phyloP scores from a whole-genome alignment of 208 protist species.

The Leishmania mexicana region DNA sequence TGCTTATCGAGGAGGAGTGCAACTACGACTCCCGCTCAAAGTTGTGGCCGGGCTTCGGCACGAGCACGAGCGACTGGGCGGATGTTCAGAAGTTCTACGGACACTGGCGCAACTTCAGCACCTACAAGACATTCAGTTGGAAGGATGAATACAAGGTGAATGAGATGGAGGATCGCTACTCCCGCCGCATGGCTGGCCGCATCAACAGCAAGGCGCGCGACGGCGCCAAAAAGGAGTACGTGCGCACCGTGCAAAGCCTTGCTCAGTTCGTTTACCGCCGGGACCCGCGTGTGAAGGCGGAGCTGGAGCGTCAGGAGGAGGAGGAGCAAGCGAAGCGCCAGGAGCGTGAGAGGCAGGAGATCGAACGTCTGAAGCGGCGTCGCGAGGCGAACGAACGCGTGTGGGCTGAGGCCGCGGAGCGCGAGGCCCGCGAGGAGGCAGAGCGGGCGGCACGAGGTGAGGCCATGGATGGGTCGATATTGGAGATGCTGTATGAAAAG shows the following conservation, averaged over 20 bases:
- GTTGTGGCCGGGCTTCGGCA: slow-evolving; percentile 74
- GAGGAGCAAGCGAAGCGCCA: slow-evolving; percentile 60
- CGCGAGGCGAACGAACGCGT: slow-evolving; percentile 78
- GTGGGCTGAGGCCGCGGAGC: slow-evolving; percentile 84
- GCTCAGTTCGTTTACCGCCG: slow-evolving; percentile 84
- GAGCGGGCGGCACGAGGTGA: slow-evolving; percentile 75
- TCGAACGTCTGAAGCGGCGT: slow-evolving; percentile 57
- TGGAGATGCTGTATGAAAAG: slow-evolving; percentile 90
- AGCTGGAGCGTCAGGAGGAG: slow-evolving; percentile 58
- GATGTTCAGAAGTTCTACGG: slow-evolving; percentile 81
- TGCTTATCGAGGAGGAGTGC: slow-evolving; percentile 70
- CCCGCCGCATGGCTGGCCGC: slow-evolving; percentile 77
- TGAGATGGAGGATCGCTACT: slow-evolving; percentile 89
- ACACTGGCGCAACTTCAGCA: slow-evolving; percentile 89
- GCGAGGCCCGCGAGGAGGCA: slow-evolving; percentile 75
- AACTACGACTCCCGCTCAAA: slow-evolving; percentile 64
- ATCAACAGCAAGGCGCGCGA: slow-evolving; percentile 87
- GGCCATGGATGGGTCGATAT: slow-evolving; percentile 63
- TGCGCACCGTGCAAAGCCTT: slow-evolving; percentile 77
- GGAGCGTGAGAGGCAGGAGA: slow-evolving; percentile 58
- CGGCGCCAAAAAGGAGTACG: slow-evolving; percentile 86
- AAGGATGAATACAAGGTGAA: slow-evolving; percentile 93
- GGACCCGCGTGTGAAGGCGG: slow-evolving; percentile 82
- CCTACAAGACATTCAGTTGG: slow-evolving; percentile 86
- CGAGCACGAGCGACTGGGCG: slow-evolving; percentile 55